phyloP scores from a whole-genome alignment of 257 asterid genomes.

The Solanum tarapatanum region DNA sequence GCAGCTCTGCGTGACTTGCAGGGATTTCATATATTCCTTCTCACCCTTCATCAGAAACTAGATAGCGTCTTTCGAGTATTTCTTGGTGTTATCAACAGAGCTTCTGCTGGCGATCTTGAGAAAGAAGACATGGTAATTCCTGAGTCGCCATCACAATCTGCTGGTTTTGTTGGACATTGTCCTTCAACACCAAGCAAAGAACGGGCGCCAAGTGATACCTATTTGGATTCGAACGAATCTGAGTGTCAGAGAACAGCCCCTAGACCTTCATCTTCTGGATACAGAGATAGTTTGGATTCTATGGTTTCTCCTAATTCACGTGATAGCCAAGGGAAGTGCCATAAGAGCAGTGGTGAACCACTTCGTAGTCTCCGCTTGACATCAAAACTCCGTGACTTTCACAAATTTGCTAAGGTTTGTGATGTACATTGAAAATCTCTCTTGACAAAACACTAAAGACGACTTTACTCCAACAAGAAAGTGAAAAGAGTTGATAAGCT shows the following conservation, averaged over 20 bases:
- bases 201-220: constrained; percentile 26
- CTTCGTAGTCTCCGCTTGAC: constrained; percentile 79
- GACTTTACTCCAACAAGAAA: neutral
- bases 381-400: constrained; percentile 86
- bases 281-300: constrained; percentile 52
- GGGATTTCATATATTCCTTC: constrained; percentile 91
- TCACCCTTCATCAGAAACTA: constrained; percentile 89
- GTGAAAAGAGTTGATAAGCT: neutral
- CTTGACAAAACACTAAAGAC: neutral
- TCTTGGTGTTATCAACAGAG: constrained; percentile 44
- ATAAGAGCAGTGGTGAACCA: constrained; percentile 56
- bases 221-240: constrained; percentile 41
- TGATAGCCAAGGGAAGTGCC: constrained; percentile 56
- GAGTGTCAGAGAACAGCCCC: constrained; percentile 40
- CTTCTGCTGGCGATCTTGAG: constrained; percentile 62
- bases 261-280: constrained; percentile 45
- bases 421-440: neutral
- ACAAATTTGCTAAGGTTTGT: constrained; percentile 81
- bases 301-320: constrained; percentile 59
- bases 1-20: constrained; percentile 85
- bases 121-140: constrained; percentile 55
- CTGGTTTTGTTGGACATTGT: constrained; percentile 24
- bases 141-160: constrained; percentile 48
- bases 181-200: constrained; percentile 55
- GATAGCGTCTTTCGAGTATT: constrained; percentile 60